A percentile compares a stretch with the other conserved stretches of the same genome.
Conservation (phyloP, 768 basidiomycete species). For the Hydnomerulius pinastri region DNA sequence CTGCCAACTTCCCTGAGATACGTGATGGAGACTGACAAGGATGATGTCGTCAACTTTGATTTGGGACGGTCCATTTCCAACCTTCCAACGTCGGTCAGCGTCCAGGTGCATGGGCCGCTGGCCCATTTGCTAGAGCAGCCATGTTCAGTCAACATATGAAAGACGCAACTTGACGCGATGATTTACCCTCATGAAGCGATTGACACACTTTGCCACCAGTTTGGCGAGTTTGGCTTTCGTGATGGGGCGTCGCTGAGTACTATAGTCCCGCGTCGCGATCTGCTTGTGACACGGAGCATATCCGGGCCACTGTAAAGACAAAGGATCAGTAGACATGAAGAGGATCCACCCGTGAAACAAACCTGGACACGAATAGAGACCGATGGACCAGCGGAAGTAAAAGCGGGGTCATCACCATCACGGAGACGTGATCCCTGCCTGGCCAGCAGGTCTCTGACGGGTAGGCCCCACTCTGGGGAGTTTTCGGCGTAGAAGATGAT, state of each 20-base stretch:
- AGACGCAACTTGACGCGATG: too few species aligned
- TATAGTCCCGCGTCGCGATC: conserved; percentile 71
- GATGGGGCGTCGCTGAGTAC: conserved; percentile 66
- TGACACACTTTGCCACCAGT: conserved; percentile 68
- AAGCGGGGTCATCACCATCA: conserved; percentile 60
- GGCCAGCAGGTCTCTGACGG: conserved; percentile 57
- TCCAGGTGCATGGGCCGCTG: conserved; percentile 3
- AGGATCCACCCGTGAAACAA: not conserved
- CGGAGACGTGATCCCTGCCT: conserved; percentile 51
- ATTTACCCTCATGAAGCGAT: conserved; percentile 11
- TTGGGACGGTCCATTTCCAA: conserved; percentile 15
- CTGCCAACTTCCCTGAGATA: conserved; percentile 79
- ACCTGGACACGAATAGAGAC: conserved; percentile 74
- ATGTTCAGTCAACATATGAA: too few species aligned
- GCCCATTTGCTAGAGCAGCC: conserved; percentile 1
- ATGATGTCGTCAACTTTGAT: conserved; percentile 27
- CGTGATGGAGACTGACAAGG: conserved; percentile 75
- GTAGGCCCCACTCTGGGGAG: conserved; percentile 59
- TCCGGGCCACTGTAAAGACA: conserved; percentile 64
- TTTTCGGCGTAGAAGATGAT: conserved; percentile 58
- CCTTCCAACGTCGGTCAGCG: conserved; percentile 13
- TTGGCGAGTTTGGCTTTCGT: conserved; percentile 68
- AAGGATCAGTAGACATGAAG: not conserved
- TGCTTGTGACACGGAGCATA: conserved; percentile 70
- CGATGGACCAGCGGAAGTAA: conserved; percentile 66